Percentiles rank a stretch among this genome's conserved stretches.
phyloP scores from a whole-genome alignment of 495 filamentous ascomycete genomes.

The Penicillium verhagenii region DNA sequence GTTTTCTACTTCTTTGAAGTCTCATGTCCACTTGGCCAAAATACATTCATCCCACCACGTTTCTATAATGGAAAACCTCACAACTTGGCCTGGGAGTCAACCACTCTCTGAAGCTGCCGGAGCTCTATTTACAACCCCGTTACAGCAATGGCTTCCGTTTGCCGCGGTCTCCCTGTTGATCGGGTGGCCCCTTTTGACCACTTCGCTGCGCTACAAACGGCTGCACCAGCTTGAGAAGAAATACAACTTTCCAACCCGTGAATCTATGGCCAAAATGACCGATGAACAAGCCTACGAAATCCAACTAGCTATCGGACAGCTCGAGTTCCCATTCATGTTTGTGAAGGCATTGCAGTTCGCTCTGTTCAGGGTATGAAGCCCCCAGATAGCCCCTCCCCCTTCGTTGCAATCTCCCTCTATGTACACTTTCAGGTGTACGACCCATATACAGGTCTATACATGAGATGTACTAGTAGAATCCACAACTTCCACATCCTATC shows the following conservation, averaged over 20 bases:
- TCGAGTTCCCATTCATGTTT: conserved; percentile 59
- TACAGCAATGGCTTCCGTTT: conserved; percentile 26
- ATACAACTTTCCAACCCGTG: conserved; percentile 52
- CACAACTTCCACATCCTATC: background rate
- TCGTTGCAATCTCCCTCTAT: no score
- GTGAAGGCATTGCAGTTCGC: conserved; percentile 61
- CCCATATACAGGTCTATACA: no score
- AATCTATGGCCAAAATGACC: conserved; percentile 61
- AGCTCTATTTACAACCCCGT: conserved; percentile 10
- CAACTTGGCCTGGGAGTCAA: background rate
- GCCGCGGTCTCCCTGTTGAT: conserved; percentile 19
- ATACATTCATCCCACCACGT: background rate
- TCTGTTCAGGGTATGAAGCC: conserved; percentile 55
- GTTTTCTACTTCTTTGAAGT: background rate
- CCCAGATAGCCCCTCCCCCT: no score
- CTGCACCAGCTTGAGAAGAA: conserved; percentile 43
- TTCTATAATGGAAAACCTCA: conserved; percentile 16
- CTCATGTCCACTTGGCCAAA: background rate
- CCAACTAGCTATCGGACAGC: conserved; percentile 43
- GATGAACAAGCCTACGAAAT: conserved; percentile 59
- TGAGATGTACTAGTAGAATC: no score
- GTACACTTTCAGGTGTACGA: no score
- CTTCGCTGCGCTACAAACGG: conserved; percentile 49
- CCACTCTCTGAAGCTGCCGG: conserved; percentile 1
- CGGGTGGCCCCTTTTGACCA: conserved; percentile 32